phyloP scores from a whole-genome alignment of 331 rosid genomes.

The Phaseolus coccineus region DNA sequence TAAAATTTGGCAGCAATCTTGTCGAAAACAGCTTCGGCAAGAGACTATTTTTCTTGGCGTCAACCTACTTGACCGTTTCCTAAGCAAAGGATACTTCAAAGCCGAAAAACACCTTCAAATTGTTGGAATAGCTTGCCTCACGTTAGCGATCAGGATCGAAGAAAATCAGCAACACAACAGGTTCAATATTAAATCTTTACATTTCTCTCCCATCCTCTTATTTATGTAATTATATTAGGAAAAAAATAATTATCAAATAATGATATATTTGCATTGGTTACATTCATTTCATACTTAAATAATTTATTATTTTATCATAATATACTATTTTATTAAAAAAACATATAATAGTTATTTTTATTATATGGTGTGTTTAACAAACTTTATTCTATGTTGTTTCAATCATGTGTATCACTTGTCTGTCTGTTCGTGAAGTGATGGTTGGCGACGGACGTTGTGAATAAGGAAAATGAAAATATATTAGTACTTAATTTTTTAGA shows the following conservation, averaged over 20 bases:
- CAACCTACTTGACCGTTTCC: conserved; percentile 78
- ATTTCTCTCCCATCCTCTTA: neutral
- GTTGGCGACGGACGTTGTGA: neutral
- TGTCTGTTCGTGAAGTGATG: conserved; percentile 18
- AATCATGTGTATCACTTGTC: neutral
- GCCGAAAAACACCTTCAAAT: conserved; percentile 65
- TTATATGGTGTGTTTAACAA: too few species aligned
- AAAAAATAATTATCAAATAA: neutral
- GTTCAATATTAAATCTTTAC: conserved; percentile 46
- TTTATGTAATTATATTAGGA: neutral
- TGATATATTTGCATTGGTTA: too few species aligned
- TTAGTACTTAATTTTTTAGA: neutral
- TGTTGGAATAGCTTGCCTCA: conserved; percentile 83
- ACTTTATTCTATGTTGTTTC: neutral
- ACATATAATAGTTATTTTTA: too few species aligned
- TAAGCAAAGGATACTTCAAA: conserved; percentile 84
- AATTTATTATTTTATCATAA: too few species aligned
- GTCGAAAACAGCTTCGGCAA: conserved; percentile 64
- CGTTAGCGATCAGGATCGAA: conserved; percentile 89
- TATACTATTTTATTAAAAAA: too few species aligned
- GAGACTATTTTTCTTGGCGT: conserved; percentile 92
- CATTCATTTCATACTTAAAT: too few species aligned
- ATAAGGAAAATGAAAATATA: conserved; percentile 13
- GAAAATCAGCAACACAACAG: conserved; percentile 87
- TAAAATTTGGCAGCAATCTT: conserved; percentile 61